phyloP scores from a whole-genome alignment of 352 stramenopile genomes.

The Aphanomyces astaci region DNA sequence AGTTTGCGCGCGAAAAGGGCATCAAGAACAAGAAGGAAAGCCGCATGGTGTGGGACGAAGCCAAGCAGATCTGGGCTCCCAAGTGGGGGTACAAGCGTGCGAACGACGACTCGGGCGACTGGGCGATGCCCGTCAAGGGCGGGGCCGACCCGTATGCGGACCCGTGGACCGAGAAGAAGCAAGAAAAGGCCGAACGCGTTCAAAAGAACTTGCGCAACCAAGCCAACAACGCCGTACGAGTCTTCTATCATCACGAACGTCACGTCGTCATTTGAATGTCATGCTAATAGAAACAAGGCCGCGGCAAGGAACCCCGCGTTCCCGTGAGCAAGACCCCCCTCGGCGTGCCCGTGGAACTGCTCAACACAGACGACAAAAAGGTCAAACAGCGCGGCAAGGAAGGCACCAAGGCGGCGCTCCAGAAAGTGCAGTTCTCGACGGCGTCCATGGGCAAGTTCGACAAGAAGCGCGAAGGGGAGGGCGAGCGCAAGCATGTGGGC shows the following conservation, averaged over 20 bases:
- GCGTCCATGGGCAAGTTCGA: constrained; percentile 94
- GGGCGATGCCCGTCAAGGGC: constrained; percentile 90
- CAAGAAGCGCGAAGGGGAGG: constrained; percentile 88
- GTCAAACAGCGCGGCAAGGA: constrained; percentile 84
- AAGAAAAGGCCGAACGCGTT: constrained; percentile 86
- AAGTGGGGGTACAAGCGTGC: constrained; percentile 88
- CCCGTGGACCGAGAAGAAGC: constrained; percentile 90
- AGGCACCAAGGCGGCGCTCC: constrained; percentile 78
- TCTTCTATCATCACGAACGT: too few relatives aligned
- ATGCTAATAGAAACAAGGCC: constrained; percentile 37
- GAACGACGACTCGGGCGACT: constrained; percentile 84
- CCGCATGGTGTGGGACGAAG: constrained; percentile 95
- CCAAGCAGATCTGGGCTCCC: constrained; percentile 88
- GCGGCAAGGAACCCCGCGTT: constrained; percentile 45
- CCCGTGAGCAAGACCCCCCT: constrained; percentile 42
- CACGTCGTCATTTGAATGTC: background rate
- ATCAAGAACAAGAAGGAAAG: constrained; percentile 96
- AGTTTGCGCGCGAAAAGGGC: constrained; percentile 97
- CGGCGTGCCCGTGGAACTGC: constrained; percentile 88
- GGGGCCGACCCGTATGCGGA: constrained; percentile 83
- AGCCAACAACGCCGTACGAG: constrained; percentile 45
- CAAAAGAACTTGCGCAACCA: constrained; percentile 90
- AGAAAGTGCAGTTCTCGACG: constrained; percentile 89
- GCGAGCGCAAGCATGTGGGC: constrained; percentile 78
- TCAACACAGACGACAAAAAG: constrained; percentile 59